Evolutionary conservation across 176 grass and related monocot species (phyloP).

Genomic region (Carex cristatella): DNA sequence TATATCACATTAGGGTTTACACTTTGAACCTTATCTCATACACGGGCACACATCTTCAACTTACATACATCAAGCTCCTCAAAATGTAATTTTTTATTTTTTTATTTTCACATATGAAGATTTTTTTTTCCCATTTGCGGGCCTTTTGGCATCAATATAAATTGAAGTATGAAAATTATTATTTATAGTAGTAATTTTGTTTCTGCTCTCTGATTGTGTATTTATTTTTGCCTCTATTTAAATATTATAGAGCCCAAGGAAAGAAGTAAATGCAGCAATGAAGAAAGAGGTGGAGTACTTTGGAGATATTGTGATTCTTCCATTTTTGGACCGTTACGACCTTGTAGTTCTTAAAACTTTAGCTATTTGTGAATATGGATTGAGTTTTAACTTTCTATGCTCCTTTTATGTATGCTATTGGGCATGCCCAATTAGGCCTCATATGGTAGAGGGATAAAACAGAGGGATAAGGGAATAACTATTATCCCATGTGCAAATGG

Average conservation of each 20-base stretch:
- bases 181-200: neutral
- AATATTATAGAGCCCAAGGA: slow-evolving; percentile 68
- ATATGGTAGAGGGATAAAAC: neutral
- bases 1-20: neutral
- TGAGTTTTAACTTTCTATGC: slow-evolving; percentile 9
- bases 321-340: slow-evolving; percentile 86
- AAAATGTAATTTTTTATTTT: neutral
- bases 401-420: neutral
- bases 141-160: neutral
- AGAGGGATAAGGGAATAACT: neutral
- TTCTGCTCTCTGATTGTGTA: neutral
- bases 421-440: neutral
- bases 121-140: neutral
- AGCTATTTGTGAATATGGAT: slow-evolving; percentile 85
- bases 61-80: neutral
- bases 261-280: slow-evolving; percentile 84
- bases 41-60: neutral
- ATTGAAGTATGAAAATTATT: neutral
- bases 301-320: slow-evolving; percentile 72
- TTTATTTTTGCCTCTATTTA: neutral
- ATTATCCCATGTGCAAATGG: neutral
- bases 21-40: neutral
- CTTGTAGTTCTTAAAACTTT: slow-evolving; percentile 96
- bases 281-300: slow-evolving; percentile 95
- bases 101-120: neutral